Percentiles rank a stretch among this genome's conserved stretches.
Evolutionary conservation across 257 asterid species (phyloP).

Genomic region (Scutellaria barbata): DNA sequence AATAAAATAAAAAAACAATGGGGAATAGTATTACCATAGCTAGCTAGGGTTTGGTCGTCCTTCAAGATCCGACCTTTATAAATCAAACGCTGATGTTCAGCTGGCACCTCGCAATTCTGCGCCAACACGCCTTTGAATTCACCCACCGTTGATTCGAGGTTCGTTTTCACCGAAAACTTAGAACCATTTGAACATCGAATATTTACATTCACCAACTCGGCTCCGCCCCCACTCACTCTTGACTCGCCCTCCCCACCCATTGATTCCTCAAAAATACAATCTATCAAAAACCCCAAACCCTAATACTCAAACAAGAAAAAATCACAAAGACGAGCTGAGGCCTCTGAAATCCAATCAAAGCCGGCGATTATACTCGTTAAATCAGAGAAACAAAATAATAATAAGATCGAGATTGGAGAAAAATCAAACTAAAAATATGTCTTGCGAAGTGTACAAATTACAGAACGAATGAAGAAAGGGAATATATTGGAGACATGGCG

Average conservation of each 20-base stretch:
- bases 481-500: no score
- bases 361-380: no score
- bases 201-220: slow-evolving; percentile 57
- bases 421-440: no score
- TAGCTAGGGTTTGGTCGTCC: slow-evolving; percentile 60
- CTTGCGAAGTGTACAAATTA: no score
- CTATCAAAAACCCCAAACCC: no score
- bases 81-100: slow-evolving; percentile 65
- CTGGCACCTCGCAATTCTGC: slow-evolving; percentile 56
- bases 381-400: no score
- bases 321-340: no score
- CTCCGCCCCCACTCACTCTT: slow-evolving; percentile 39
- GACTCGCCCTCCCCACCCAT: slow-evolving; percentile 62
- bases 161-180: slow-evolving; percentile 59
- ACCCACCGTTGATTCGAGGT: slow-evolving; percentile 56
- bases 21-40: slow-evolving; percentile 53
- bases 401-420: no score
- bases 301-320: no score
- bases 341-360: no score
- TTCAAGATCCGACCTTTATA: slow-evolving; percentile 70
- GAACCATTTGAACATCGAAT: slow-evolving; percentile 68
- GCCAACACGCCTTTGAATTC: slow-evolving; percentile 60
- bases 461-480: no score
- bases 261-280: no score
- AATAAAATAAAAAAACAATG: background rate